phyloP scores from a whole-genome alignment of 441 rosid species.

The Rhodomyrtus psidioides region DNA sequence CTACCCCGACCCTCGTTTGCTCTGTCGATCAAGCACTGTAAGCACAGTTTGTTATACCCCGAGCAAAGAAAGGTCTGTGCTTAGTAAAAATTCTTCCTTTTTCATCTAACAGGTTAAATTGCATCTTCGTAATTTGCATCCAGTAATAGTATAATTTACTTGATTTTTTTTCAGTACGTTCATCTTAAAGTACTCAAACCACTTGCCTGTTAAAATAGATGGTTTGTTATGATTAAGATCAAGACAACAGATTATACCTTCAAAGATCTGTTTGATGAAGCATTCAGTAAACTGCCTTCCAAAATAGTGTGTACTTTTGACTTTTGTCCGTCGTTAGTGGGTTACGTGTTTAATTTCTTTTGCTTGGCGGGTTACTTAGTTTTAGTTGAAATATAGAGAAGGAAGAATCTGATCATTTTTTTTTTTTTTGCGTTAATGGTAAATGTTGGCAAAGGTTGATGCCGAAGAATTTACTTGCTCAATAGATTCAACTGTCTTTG shows the following conservation, averaged over 20 bases:
- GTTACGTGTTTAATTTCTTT: not conserved
- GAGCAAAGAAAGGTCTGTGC: too few species aligned
- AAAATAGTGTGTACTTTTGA: not conserved
- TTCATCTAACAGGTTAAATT: too few species aligned
- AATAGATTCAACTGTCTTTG: too few species aligned
- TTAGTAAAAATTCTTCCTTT: too few species aligned
- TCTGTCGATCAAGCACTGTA: too few species aligned
- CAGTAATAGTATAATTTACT: not conserved
- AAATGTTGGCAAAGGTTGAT: constrained; percentile 54
- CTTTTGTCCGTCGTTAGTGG: not conserved
- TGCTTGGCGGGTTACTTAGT: not conserved
- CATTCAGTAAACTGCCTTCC: not conserved
- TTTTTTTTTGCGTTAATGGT: not conserved
- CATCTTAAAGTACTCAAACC: not conserved
- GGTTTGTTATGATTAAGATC: not conserved
- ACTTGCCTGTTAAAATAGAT: not conserved
- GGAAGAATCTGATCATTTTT: constrained; percentile 2
- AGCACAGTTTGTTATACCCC: too few species aligned
- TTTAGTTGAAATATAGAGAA: not conserved
- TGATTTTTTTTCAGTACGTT: not conserved
- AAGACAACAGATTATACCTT: not conserved
- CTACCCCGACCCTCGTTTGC: too few species aligned
- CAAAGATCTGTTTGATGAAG: not conserved
- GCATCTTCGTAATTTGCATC: not conserved
- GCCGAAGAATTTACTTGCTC: not conserved